Evolutionary conservation across 768 basidiomycete genomes (phyloP), one percentile per base, ranked within the genome.

Genomic region (Mycena venus): DNA sequence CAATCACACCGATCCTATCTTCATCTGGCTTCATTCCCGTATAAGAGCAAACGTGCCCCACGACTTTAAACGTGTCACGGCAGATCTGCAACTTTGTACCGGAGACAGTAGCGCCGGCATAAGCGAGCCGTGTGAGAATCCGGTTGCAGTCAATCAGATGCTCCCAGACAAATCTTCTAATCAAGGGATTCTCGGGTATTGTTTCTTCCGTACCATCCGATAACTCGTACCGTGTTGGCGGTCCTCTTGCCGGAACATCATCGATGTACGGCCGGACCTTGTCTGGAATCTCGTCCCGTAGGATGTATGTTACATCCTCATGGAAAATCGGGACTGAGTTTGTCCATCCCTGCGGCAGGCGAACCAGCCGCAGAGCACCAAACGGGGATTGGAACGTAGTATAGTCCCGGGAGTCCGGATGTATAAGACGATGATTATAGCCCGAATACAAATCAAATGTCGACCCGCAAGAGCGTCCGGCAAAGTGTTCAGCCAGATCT

Each of bases 261-360:
- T n/a, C n/a, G n/a, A n/a, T n/a, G n/a, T n/a, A n/a, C n/a, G 68
- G 67, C 21, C 67, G 60, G 10, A 62, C 53, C 3, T 65, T n/a
- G 19, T 73, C 21, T 0, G 72, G 68, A 36, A 73, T 63, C 29
- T 63, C 62, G 19, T 63, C 62, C 5, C 42, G 34, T 2, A 62
- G 34, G 61, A 62, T 62, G 34, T 62, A 62, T 2, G 61, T 62
- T 4, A 62, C 62, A 44, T 63, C 62, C 7, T n/a, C n/a, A n/a
- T n/a, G n/a, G n/a, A n/a, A n/a, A n/a, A n/a, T n/a, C n/a, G n/a
- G n/a, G n/a, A n/a, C 47, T 42, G 53, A 55, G 32, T 60, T 60
- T 3, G 83, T 83, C 71, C 79, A 80, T 0, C 84, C 85, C 80
- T 83, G 83, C 0, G 81, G 82, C 0, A 85, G 62, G 0, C 75